Evolutionary conservation across 179 eudicot genomes (phyloP).

Genomic region (Beta macrorhiza): DNA sequence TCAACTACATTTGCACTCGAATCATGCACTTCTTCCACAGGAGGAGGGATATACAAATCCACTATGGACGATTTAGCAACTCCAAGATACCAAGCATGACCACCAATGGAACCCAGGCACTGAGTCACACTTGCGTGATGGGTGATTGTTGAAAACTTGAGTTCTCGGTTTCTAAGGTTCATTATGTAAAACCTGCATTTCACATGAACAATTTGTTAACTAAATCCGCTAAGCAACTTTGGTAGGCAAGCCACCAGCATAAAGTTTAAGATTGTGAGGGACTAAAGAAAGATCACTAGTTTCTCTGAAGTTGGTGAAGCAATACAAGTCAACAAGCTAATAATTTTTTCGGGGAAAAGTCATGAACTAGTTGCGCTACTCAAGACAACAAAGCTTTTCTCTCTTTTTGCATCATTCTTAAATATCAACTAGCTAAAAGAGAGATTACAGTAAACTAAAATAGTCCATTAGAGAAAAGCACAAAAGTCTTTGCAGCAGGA

Average conservation of each 20-base stretch:
- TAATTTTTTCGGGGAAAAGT: not conserved
- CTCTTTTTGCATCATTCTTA: not conserved
- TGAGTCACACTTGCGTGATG: slow-evolving; percentile 95
- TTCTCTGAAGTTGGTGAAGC: not conserved
- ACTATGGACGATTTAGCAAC: slow-evolving; percentile 79
- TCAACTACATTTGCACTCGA: slow-evolving; percentile 38
- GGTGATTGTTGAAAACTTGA: slow-evolving; percentile 69
- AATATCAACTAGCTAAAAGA: no score
- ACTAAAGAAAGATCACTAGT: not conserved
- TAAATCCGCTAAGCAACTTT: not conserved
- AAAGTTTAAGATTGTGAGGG: no score
- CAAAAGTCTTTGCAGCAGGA: no score
- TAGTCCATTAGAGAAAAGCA: not conserved
- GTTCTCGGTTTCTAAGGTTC: slow-evolving; percentile 60
- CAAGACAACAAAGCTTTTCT: not conserved
- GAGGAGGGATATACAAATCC: slow-evolving; percentile 26
- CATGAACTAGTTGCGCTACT: not conserved
- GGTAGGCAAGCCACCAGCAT: no score
- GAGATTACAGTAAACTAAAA: no score
- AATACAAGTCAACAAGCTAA: not conserved
- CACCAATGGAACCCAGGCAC: slow-evolving; percentile 89
- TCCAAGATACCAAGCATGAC: slow-evolving; percentile 83
- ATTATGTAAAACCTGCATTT: slow-evolving; percentile 76
- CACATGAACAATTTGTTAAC: not conserved
- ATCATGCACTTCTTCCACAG: slow-evolving; percentile 13